A percentile compares a stretch with the other conserved stretches of the same genome.
phyloP scores from a whole-genome alignment of 306 rosid genomes.

The Pterocarpus santalinus region DNA sequence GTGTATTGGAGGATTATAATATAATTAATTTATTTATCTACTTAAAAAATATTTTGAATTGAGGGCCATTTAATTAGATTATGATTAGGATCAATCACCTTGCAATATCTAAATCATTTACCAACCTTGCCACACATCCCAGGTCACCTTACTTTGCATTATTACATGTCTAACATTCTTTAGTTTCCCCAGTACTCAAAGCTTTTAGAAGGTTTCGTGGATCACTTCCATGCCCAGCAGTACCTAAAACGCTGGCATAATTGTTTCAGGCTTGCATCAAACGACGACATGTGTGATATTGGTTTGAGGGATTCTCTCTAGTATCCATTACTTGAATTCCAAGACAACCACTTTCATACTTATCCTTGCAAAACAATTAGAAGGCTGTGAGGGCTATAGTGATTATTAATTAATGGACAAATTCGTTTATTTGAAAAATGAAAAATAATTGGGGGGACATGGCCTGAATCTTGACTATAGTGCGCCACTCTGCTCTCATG shows the following conservation, averaged over 20 bases:
- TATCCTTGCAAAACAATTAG: not conserved
- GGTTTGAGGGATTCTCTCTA: not conserved
- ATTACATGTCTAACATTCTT: not conserved
- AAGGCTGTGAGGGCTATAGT: not conserved
- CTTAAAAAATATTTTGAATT: not conserved
- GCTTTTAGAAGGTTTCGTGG: slow-evolving; percentile 12
- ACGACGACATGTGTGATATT: not conserved
- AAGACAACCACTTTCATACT: not conserved
- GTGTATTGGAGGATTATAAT: too few relatives aligned
- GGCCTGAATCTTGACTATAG: not conserved
- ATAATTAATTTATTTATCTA: not conserved
- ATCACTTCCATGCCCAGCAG: not conserved
- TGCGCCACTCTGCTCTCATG: not conserved
- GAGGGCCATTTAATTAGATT: not conserved
- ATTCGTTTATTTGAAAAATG: not conserved
- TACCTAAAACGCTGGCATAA: not conserved
- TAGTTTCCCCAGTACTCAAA: not conserved
- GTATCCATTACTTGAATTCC: not conserved
- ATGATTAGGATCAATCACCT: not conserved
- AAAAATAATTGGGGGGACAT: not conserved
- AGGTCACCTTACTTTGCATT: not conserved
- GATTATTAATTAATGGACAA: not conserved
- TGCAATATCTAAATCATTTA: slow-evolving; percentile 7
- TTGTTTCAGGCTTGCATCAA: not conserved
- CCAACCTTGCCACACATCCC: not conserved